Base-by-base conservation (phyloP, 2,329 filamentous ascomycete genomes). In the Fusarium verticillioides region DNA sequence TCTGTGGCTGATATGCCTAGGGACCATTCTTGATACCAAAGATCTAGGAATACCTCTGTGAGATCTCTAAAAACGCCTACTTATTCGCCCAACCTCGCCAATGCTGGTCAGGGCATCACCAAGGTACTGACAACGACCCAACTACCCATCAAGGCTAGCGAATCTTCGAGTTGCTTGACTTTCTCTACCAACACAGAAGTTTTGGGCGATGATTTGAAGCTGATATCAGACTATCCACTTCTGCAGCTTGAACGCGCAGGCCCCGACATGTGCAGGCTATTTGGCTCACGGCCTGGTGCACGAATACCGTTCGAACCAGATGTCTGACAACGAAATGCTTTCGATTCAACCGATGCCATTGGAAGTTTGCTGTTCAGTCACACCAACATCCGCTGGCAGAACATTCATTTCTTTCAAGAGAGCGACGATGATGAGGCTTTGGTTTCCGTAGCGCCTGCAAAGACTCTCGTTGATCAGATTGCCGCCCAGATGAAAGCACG, bases 401-500 rank as follows among this genome's bases (percentile, higher is more conserved):
- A 96, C 93, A 0, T 96, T 95, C 79, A 95, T 95, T 66, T 92
- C 90, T 2, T 96, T 95, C 80, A 92, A 77, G 86, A 87, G 8
- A 89, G 89, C 69, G 88, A 95, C 67, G 89, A 94, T 54, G 90
- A 89, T 54, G 90, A 89, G 6, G 87, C 95, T 6, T 82, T 96
- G 11, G 91, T 95, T 1, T 96, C 95, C 73, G 91, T 96, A 10
- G 93, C 93, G 1, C 93, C 93, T 0, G 95, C 93, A 0, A 96
- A 96, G 78, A 93, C 94, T 7, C 84, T 96, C 16, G 93, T 95
- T 66, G 95, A 95, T 78, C 93, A 96, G 79, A 95, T 96, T 72
- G 93, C 92, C 3, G 93, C 93, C 2, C 93, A 95, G 81, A 86
- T 95, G 21, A 90, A 94, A 78, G 93, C 90, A 9, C 88, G 92